Evolutionary conservation across 345 rosid species (phyloP).

Genomic region (Orychophragmus violaceus): DNA sequence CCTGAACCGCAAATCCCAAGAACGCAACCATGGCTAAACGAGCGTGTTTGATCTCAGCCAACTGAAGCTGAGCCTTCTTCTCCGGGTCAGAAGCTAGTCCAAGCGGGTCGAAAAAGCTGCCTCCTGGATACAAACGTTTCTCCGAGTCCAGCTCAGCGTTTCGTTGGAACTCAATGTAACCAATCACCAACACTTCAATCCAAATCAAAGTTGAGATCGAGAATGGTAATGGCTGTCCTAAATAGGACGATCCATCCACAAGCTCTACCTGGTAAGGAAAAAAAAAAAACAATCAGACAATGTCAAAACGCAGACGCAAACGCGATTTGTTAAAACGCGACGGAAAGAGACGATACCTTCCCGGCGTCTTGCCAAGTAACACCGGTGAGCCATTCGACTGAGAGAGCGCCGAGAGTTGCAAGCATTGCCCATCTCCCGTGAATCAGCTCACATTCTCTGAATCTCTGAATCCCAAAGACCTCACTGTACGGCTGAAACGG

Average conservation of each 20-base stretch:
- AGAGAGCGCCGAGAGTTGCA: slow-evolving; percentile 65
- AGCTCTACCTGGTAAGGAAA: slow-evolving; percentile 59
- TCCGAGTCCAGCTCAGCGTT: slow-evolving; percentile 90
- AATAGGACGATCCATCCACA: slow-evolving; percentile 85
- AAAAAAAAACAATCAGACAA: background rate
- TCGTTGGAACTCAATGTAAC: slow-evolving; percentile 92
- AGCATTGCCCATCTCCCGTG: slow-evolving; percentile 92
- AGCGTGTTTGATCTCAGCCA: slow-evolving; percentile 99
- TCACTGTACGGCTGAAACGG: slow-evolving; percentile 84
- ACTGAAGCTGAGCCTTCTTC: slow-evolving; percentile 72
- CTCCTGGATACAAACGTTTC: slow-evolving; percentile 88
- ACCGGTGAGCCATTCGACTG: slow-evolving; percentile 65
- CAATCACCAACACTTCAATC: slow-evolving; percentile 78
- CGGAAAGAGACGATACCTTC: slow-evolving; percentile 28
- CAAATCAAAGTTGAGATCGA: slow-evolving; percentile 76
- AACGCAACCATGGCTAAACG: slow-evolving; percentile 93
- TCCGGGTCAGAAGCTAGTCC: slow-evolving; percentile 91
- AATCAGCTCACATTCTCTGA: slow-evolving; percentile 86
- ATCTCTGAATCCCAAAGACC: slow-evolving; percentile 79
- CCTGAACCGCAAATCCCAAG: slow-evolving; percentile 92
- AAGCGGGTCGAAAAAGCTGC: slow-evolving; percentile 76
- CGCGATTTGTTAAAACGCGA: background rate
- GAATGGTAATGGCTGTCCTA: slow-evolving; percentile 90
- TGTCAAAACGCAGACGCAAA: background rate
- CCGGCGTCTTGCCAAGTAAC: slow-evolving; percentile 75